Evolutionary conservation across 306 rosid species (phyloP), one percentile per base, ranked within the genome.

Genomic region (Lathyrus sativus): DNA sequence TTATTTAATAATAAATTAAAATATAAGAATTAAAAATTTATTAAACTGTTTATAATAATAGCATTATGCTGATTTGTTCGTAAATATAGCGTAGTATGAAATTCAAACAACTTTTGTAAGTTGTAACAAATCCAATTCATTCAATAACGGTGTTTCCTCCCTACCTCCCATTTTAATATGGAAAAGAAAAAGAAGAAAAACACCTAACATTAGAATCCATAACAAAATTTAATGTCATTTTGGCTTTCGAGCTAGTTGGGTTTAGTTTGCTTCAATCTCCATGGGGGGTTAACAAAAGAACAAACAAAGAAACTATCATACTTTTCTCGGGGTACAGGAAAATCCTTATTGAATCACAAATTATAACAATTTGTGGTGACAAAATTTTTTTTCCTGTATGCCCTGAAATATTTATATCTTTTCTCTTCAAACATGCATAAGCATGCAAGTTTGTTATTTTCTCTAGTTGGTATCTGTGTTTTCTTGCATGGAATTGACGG

Each of bases 331-430:
- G 56, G 66, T 78, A 66, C 88, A 57, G 84, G 88, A 78, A 75
- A 74, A 50, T 11, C 9, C 6, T 31, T 55, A 39, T 62, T 48
- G 3, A 61, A 28, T 14, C 35, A 2, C 22, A 62, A 38, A 4
- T 55, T 50, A 33, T 31, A 38, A 26, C 38, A 37, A 29, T 11
- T 24, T 11, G 49, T 43, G 42, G 49, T 33, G 42, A 73, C 33
- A 49, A 35, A 9, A 7, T 4, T 11, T n/a, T n/a, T 80, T 77
- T 81, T 76, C 83, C 82, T 78, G 82, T 84, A 69, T 74, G 77
- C 74, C 83, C 26, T 33, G 28, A 63, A 17, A 3, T 60, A 22
- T 42, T 60, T 1, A 22, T 42, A 28, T 24, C 14, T 22, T 63
- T 67, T 56, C 24, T 72, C 35, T 62, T 38, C 31, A 70, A 54